Base-by-base conservation (phyloP, 2,329 filamentous ascomycete genomes). In the Calcarisporium arbuscula region DNA sequence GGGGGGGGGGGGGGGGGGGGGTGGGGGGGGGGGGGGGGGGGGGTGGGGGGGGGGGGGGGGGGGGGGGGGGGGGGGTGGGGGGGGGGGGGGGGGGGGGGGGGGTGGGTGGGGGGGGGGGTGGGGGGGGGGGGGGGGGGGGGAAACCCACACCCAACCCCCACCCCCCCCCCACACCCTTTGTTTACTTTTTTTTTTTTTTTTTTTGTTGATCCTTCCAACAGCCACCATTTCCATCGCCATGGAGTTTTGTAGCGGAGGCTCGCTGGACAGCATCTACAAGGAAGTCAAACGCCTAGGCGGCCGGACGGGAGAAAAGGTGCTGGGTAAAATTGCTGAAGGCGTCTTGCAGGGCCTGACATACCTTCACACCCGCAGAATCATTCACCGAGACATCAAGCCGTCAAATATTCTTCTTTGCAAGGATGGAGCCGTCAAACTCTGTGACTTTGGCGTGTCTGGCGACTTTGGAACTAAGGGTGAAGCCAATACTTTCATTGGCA, bases 401-500 rank as follows among this genome's bases (percentile, higher is more conserved):
- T 94, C 85, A 43, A 98, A 98, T 58, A 96, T 98, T 49, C 73
- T 98, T 16, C 74, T 98, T 19, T 95, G 88, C 56, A 83, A 90
- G 41, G 80, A 85, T 46, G 92, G 92, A 21, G 85, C 94, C 50
- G 90, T 98, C 46, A 98, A 98, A 65, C 77, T 98, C 12, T 98
- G 92, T 65, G 92, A 98, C 64, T 98, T 98, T 57, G 92, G 92
- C 49, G 92, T 98, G 30, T 94, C 85, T 39, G 92, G 92, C 46
- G 92, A 96, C 60, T 96, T 96, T 55, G 94, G 92, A 45, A 98
- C 92, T 32, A 96, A 98, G 61, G 92, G 92, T 35, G 92, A 96
- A 57, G 92, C 92, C 45, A 95, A 96, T 59, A 98, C 92, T 0
- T 98, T 98, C 54, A 98, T 98, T 55, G 92, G 92, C 44, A 98